These are phyloP conservation scores for Ascochyta rabiei DNA, from an alignment of 2,329 filamentous ascomycete species.

Conservation along the genomic window DNA sequence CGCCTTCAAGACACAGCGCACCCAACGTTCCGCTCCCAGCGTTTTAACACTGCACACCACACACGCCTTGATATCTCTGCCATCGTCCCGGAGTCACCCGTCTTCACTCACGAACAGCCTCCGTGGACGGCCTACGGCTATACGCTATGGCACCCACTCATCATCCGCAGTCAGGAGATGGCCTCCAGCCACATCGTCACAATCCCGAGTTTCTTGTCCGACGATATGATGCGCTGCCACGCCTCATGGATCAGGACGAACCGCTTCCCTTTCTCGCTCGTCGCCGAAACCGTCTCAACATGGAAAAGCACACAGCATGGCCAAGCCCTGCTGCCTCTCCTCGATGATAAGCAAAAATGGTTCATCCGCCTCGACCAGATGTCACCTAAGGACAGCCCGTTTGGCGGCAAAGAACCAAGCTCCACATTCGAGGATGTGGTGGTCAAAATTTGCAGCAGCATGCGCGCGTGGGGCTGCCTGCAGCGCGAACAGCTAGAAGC, in stretches of 20 bases:
- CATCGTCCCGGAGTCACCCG: slow-evolving; percentile 2
- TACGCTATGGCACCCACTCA: slow-evolving; percentile 51
- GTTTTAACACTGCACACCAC: slow-evolving; percentile 23
- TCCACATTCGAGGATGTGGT: background rate
- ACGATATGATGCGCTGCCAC: slow-evolving; percentile 1
- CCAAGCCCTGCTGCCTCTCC: background rate
- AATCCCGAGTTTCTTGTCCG: background rate
- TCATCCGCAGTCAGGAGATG: slow-evolving; percentile 45
- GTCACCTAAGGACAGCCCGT: background rate
- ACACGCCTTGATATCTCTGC: slow-evolving; percentile 6
- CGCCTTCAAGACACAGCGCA: slow-evolving; percentile 14
- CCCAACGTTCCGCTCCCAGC: background rate
- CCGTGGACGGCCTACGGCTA: slow-evolving; percentile 48
- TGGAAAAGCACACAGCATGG: background rate
- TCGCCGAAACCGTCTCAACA: slow-evolving; percentile 26
- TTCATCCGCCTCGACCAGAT: slow-evolving; percentile 1
- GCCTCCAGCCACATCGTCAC: background rate
- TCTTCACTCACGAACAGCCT: slow-evolving; percentile 20
- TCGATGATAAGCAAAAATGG: background rate
- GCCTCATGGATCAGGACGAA: background rate
- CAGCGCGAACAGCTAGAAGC: background rate
- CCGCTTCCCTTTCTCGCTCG: slow-evolving; percentile 22
- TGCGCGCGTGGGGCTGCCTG: background rate
- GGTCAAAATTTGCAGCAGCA: background rate
- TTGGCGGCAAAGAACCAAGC: background rate